A percentile compares a stretch with the other conserved stretches of the same genome.
phyloP scores from a whole-genome alignment of 495 filamentous ascomycete species.

The Acidiella bohemica region DNA sequence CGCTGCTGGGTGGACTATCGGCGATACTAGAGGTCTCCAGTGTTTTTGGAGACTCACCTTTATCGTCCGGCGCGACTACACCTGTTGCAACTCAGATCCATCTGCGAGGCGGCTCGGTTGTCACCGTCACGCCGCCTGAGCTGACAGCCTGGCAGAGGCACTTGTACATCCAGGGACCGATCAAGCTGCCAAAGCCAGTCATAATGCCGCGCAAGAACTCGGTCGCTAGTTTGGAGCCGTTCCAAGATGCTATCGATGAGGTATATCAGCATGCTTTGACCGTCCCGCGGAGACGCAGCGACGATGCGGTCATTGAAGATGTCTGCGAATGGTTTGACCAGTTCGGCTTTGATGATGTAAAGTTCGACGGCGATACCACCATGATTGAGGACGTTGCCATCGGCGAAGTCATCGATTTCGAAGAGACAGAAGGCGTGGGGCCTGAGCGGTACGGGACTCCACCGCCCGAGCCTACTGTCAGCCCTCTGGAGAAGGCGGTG shows the following conservation, averaged over 20 bases:
- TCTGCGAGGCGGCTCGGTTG: constrained; percentile 16
- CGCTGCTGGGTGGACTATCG: constrained; percentile 1
- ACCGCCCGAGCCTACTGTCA: constrained; percentile 4
- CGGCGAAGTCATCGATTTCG: constrained; percentile 6
- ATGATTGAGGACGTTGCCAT: constrained; percentile 1
- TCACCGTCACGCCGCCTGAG: constrained; percentile 18
- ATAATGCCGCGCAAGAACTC: constrained; percentile 17
- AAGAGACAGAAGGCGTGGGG: background rate
- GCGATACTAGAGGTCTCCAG: constrained; percentile 6
- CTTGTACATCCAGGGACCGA: constrained; percentile 19
- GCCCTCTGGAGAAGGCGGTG: constrained; percentile 7
- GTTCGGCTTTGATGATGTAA: constrained; percentile 11
- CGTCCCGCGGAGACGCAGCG: constrained; percentile 11
- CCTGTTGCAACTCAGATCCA: constrained; percentile 15
- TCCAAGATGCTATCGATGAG: constrained; percentile 19
- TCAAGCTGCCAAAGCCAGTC: constrained; percentile 14
- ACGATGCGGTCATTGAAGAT: constrained; percentile 18
- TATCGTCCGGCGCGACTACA: constrained; percentile 3
- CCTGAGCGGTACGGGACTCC: constrained; percentile 14
- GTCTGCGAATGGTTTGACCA: constrained; percentile 21
- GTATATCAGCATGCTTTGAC: constrained; percentile 12
- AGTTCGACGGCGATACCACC: constrained; percentile 8
- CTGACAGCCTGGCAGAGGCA: constrained; percentile 18
- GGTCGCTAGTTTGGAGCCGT: constrained; percentile 18
- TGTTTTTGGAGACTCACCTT: constrained; percentile 7